A percentile compares a stretch with the other conserved stretches of the same genome.
Conservation (phyloP, 1,139 yeast genomes). For the Yarrowia galli region DNA sequence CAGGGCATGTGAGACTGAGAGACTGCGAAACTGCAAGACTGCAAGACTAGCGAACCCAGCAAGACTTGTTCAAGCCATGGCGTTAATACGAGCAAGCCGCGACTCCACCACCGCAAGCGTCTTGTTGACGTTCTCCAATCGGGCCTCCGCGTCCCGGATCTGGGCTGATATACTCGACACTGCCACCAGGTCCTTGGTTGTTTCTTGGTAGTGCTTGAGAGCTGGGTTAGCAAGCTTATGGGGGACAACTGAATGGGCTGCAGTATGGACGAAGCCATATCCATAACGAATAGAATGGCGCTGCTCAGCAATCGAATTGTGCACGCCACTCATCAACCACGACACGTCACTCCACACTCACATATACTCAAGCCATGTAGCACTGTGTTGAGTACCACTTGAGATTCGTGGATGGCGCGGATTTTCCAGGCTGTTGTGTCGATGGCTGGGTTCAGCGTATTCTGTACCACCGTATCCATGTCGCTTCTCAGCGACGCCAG, state of each 20-base stretch:
- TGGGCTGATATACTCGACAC: slow-evolving; percentile 18
- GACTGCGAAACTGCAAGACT: no score
- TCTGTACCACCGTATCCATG: slow-evolving; percentile 25
- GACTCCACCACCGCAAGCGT: slow-evolving; percentile 31
- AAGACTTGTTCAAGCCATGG: background rate
- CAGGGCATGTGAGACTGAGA: slow-evolving; percentile 8
- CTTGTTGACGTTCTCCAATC: slow-evolving; percentile 9
- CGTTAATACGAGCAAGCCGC: slow-evolving; percentile 15
- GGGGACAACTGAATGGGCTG: no score
- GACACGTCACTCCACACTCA: no score
- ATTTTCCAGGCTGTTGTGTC: slow-evolving; percentile 36
- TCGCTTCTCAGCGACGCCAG: slow-evolving; percentile 17
- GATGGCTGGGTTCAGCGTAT: slow-evolving; percentile 38
- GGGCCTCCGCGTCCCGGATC: slow-evolving; percentile 29
- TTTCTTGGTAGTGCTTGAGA: slow-evolving; percentile 25
- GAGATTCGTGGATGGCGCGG: slow-evolving; percentile 35
- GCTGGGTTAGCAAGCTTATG: background rate
- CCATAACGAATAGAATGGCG: no score
- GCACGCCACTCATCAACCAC: no score
- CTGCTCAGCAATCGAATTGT: no score
- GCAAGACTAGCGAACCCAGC: no score
- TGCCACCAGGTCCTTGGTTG: slow-evolving; percentile 12
- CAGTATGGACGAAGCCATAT: no score
- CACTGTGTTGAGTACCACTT: slow-evolving; percentile 13
- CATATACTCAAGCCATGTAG: slow-evolving; percentile 18